Percentiles rank a stretch among this genome's conserved stretches.
These are phyloP conservation scores for Triangularia verruculosa DNA, from an alignment of 2,329 filamentous ascomycete genomes.

Conservation along the genomic window DNA sequence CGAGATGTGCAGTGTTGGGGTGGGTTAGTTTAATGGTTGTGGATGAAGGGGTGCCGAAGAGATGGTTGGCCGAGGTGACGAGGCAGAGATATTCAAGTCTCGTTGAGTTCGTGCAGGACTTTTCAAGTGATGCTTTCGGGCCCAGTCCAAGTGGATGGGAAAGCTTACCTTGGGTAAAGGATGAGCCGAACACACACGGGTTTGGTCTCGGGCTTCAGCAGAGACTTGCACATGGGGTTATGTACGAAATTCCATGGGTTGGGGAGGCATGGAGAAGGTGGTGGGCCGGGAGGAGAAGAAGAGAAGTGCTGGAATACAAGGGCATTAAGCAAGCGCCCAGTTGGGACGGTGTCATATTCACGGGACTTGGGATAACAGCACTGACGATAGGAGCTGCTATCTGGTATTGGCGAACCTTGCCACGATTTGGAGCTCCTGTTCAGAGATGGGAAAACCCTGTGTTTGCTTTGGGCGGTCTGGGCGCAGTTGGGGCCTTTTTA, in stretches of 20 bases:
- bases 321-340: constrained; percentile 5
- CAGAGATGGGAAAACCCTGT: constrained; percentile 26
- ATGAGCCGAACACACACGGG: background rate
- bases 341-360: constrained; percentile 15
- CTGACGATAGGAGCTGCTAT: constrained; percentile 16
- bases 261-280: constrained; percentile 25
- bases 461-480: constrained; percentile 20
- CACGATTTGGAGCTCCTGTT: constrained; percentile 24
- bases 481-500: constrained; percentile 27
- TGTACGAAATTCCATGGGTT: constrained; percentile 23
- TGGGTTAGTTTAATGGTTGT: constrained; percentile 72
- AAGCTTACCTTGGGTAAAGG: constrained; percentile 20
- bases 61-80: constrained; percentile 33
- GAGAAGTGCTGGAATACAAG: constrained; percentile 11
- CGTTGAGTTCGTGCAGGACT: constrained; percentile 27
- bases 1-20: constrained; percentile 75
- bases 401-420: constrained; percentile 20
- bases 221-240: constrained; percentile 24
- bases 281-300: constrained; percentile 23
- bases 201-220: constrained; percentile 5
- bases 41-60: constrained; percentile 34
- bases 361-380: constrained; percentile 16
- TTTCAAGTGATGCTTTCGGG: constrained; percentile 15
- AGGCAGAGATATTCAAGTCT: constrained; percentile 24
- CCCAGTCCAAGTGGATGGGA: background rate